phyloP scores from a whole-genome alignment of 2,329 filamentous ascomycete species.

The Exutisphaerella laricina region DNA sequence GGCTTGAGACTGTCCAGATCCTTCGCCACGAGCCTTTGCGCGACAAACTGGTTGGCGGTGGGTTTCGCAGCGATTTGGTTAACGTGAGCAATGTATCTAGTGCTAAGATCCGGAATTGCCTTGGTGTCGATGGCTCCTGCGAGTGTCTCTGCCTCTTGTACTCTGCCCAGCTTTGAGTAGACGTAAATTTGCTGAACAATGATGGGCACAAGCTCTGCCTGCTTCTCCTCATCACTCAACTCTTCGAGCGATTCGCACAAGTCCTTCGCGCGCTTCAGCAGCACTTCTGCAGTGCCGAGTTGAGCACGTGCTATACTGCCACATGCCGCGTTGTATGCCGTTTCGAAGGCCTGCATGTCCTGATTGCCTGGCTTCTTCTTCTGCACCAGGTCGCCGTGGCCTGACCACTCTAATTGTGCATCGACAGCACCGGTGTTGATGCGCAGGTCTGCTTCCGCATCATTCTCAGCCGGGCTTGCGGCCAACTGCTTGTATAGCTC shows the following conservation, averaged over 20 bases:
- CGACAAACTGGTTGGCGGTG: slow-evolving; percentile 59
- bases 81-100: slow-evolving; percentile 60
- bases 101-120: slow-evolving; percentile 63
- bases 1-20: slow-evolving; percentile 49
- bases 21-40: slow-evolving; percentile 56
- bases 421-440: slow-evolving; percentile 70
- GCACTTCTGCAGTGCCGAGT: slow-evolving; percentile 56
- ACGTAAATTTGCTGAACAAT: slow-evolving; percentile 71
- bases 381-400: slow-evolving; percentile 47
- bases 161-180: slow-evolving; percentile 59
- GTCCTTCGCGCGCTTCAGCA: slow-evolving; percentile 65
- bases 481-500: slow-evolving; percentile 58
- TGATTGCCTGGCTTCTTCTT: slow-evolving; percentile 54
- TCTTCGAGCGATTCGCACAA: slow-evolving; percentile 71
- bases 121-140: slow-evolving; percentile 56
- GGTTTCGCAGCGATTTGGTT: slow-evolving; percentile 53
- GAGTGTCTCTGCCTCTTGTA: slow-evolving; percentile 59
- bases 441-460: slow-evolving; percentile 66
- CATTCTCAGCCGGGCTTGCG: slow-evolving; percentile 41
- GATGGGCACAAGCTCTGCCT: slow-evolving; percentile 68
- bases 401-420: slow-evolving; percentile 68
- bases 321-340: slow-evolving; percentile 75
- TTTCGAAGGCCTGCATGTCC: slow-evolving; percentile 71
- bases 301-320: slow-evolving; percentile 64
- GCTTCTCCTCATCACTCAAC: slow-evolving; percentile 66